Evolutionary conservation across 2,329 filamentous ascomycete genomes (phyloP).

Genomic region (Fusarium sp.): DNA sequence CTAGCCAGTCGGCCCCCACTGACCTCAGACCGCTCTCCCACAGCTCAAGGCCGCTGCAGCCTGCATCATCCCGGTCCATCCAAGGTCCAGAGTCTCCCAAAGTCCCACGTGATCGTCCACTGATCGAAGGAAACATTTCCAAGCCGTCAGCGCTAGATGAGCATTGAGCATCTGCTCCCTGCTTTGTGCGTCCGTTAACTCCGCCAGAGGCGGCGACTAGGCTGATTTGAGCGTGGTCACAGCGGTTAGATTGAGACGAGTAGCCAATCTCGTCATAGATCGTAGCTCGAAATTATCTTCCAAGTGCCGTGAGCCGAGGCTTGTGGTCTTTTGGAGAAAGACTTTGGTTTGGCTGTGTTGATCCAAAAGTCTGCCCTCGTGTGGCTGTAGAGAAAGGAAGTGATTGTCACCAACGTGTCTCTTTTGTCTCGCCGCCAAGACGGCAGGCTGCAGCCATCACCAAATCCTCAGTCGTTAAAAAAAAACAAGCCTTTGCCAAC

Average conservation of each 20-base stretch:
- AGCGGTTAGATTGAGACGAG: not conserved
- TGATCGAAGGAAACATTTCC: not conserved
- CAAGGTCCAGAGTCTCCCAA: not conserved
- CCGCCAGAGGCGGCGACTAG: not conserved
- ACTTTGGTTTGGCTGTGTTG: not conserved
- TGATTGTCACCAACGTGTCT: not conserved
- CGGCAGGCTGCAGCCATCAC: not conserved
- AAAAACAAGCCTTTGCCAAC: not conserved
- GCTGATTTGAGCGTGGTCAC: not conserved
- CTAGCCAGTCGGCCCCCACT: not conserved
- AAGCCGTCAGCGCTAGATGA: not conserved
- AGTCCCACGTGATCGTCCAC: not conserved
- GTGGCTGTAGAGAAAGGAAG: not conserved
- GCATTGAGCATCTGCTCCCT: not conserved
- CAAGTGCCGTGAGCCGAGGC: not conserved
- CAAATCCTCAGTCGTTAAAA: not conserved
- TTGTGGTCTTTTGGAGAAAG: not conserved
- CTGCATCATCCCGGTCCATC: not conserved
- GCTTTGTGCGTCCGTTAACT: not conserved
- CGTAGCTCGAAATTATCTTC: not conserved
- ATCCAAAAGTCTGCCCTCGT: not conserved
- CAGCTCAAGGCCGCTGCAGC: not conserved
- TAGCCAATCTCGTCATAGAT: constrained; percentile 1
- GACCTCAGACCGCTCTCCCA: not conserved
- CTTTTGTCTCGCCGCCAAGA: not conserved